Evolutionary conservation across 192 early-diverging fungal genomes (phyloP).

Genomic region (Linnemannia elongata): DNA sequence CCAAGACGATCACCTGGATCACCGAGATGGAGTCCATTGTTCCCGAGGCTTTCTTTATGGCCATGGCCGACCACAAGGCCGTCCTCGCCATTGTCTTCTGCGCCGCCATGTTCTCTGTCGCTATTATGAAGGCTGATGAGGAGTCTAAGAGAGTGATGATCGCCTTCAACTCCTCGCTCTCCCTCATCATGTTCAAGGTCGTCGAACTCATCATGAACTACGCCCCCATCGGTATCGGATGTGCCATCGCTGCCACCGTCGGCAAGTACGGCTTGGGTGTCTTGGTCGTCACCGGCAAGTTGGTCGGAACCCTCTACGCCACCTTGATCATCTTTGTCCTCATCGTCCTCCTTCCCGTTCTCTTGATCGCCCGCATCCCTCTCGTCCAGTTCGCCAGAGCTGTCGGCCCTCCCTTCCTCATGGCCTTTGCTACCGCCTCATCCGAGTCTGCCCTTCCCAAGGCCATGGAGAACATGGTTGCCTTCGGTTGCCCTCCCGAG

Average conservation of each 20-base stretch:
- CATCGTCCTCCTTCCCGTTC: conserved; percentile 69
- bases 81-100: conserved; percentile 75
- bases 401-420: conserved; percentile 72
- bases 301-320: conserved; percentile 74
- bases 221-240: conserved; percentile 78
- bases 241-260: conserved; percentile 70
- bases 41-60: conserved; percentile 70
- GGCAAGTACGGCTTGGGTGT: conserved; percentile 71
- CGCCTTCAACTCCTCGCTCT: conserved; percentile 66
- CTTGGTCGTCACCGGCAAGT: conserved; percentile 71
- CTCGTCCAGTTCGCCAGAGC: conserved; percentile 65
- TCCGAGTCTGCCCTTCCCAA: conserved; percentile 79
- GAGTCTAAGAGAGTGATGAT: conserved; percentile 64
- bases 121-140: conserved; percentile 61
- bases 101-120: conserved; percentile 74
- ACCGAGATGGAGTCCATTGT: conserved; percentile 70
- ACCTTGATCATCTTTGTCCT: conserved; percentile 72
- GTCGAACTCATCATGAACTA: conserved; percentile 72
- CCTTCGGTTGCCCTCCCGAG: conserved; percentile 74
- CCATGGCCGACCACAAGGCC: conserved; percentile 52
- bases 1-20: conserved; percentile 62
- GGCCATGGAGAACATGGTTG: conserved; percentile 78
- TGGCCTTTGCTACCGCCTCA: conserved; percentile 82
- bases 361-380: conserved; percentile 67
- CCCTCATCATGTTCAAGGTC: conserved; percentile 76